phyloP scores from a whole-genome alignment of 495 filamentous ascomycete genomes.

The Physcia stellaris region DNA sequence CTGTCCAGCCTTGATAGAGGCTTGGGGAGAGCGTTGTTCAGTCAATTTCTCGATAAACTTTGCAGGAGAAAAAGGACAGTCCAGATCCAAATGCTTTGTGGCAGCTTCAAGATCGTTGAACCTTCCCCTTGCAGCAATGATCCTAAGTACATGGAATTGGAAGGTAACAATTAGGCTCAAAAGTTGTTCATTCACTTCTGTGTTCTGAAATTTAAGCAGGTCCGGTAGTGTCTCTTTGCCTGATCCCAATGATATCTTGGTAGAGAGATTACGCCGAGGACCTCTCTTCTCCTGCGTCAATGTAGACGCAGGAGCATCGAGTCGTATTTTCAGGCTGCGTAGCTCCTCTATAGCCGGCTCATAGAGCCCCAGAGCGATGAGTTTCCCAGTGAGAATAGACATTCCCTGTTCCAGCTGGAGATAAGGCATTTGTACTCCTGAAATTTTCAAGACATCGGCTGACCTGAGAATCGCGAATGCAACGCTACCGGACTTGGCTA shows the following conservation, averaged over 20 bases:
- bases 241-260: no score
- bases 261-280: slow-evolving; percentile 5
- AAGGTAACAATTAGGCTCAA: slow-evolving; percentile 34
- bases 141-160: slow-evolving; percentile 37
- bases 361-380: slow-evolving; percentile 58
- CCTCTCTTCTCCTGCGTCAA: background rate
- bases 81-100: slow-evolving; percentile 27
- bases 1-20: slow-evolving; percentile 45
- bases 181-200: slow-evolving; percentile 23
- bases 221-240: slow-evolving; percentile 39
- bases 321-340: slow-evolving; percentile 47
- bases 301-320: slow-evolving; percentile 25
- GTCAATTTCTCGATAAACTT: slow-evolving; percentile 44
- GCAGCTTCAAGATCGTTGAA: slow-evolving; percentile 37
- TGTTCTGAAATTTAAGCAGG: slow-evolving; percentile 44
- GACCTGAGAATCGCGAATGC: slow-evolving; percentile 58
- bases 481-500: slow-evolving; percentile 63
- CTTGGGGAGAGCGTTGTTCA: slow-evolving; percentile 25
- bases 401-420: slow-evolving; percentile 77
- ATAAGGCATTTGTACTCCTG: slow-evolving; percentile 34
- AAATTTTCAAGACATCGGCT: slow-evolving; percentile 33
- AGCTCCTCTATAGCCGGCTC: slow-evolving; percentile 70
- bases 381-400: slow-evolving; percentile 57
- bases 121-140: slow-evolving; percentile 35
- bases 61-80: slow-evolving; percentile 46